Percentiles rank a stretch among this genome's conserved stretches.
These are phyloP conservation scores for Casaregolazyma suthepensis DNA, from an alignment of 1,139 yeast genomes.

Conservation along the genomic window DNA sequence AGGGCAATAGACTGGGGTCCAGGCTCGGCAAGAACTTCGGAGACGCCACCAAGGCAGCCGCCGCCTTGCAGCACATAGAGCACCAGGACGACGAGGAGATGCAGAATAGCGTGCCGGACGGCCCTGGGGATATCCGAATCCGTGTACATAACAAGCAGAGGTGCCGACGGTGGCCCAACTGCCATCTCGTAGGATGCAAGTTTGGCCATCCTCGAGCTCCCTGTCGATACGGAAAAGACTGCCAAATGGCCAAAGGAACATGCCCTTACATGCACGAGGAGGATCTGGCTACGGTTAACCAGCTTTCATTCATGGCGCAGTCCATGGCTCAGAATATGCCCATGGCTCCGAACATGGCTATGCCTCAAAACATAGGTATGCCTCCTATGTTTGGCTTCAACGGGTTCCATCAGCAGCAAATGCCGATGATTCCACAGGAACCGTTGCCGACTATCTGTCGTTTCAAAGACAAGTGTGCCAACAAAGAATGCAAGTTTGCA, in stretches of 20 bases:
- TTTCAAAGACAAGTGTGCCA: conserved; percentile 67
- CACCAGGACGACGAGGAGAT: conserved; percentile 12
- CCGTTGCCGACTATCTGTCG: conserved; percentile 45
- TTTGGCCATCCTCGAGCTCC: conserved; percentile 74
- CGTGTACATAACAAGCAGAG: conserved; percentile 33
- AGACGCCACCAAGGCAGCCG: neutral
- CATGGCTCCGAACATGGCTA: neutral
- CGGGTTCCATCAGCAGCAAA: conserved; percentile 2
- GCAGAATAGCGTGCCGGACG: conserved; percentile 2
- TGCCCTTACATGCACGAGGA: conserved; percentile 72
- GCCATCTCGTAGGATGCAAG: conserved; percentile 58
- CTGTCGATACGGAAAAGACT: conserved; percentile 73
- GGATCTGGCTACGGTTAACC: conserved; percentile 1
- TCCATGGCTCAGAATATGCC: conserved; percentile 2
- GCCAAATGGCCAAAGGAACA: conserved; percentile 75
- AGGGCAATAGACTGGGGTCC: neutral
- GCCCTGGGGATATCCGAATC: conserved; percentile 12
- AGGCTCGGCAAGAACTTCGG: conserved; percentile 12
- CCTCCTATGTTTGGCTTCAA: conserved; percentile 1
- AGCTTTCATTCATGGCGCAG: conserved; percentile 1
- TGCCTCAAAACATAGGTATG: conserved; percentile 1
- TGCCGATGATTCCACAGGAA: conserved; percentile 12
- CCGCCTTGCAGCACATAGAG: neutral
- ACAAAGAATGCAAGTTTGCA: conserved; percentile 77
- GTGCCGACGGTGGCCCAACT: conserved; percentile 74